Conservation (phyloP, 116 monocot genomes). For the Papilionanthe hybrid region DNA sequence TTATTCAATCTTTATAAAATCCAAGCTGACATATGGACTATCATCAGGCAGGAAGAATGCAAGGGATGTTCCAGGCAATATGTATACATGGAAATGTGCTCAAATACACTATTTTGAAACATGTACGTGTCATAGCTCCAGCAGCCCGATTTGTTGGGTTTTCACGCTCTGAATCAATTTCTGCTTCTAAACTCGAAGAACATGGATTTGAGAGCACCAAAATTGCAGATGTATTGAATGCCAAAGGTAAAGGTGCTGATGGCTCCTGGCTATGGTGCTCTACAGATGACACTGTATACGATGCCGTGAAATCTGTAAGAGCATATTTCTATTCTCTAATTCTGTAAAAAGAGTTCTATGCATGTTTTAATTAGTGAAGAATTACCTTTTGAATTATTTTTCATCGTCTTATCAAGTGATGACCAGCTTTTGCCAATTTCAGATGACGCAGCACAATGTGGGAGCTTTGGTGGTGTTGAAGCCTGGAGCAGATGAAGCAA, state of each 20-base stretch:
- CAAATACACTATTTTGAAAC: slow-evolving; percentile 46
- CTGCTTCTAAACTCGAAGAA: slow-evolving; percentile 63
- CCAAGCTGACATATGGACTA: not conserved
- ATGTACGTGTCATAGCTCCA: slow-evolving; percentile 43
- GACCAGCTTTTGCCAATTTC: not conserved
- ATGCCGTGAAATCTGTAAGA: slow-evolving; percentile 88
- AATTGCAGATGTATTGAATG: slow-evolving; percentile 66
- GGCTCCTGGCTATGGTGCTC: slow-evolving; percentile 98
- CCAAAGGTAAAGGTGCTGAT: slow-evolving; percentile 86
- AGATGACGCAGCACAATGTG: slow-evolving; percentile 99
- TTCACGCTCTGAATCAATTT: slow-evolving; percentile 38
- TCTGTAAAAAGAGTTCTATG: not conserved
- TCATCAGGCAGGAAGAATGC: slow-evolving; percentile 35
- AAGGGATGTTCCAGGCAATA: slow-evolving; percentile 51
- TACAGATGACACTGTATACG: slow-evolving; percentile 81
- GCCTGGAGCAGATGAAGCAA: slow-evolving; percentile 54
- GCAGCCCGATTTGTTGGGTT: slow-evolving; percentile 22
- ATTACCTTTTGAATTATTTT: not conserved
- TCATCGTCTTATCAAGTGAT: not conserved
- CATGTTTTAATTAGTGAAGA: not conserved
- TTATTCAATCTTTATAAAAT: not conserved
- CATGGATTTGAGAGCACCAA: slow-evolving; percentile 92
- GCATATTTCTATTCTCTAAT: slow-evolving; percentile 1
- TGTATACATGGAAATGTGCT: slow-evolving; percentile 49
- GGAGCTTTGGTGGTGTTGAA: slow-evolving; percentile 92